phyloP scores from a whole-genome alignment of 108 stramenopile genomes.

The Ochromonas danica region DNA sequence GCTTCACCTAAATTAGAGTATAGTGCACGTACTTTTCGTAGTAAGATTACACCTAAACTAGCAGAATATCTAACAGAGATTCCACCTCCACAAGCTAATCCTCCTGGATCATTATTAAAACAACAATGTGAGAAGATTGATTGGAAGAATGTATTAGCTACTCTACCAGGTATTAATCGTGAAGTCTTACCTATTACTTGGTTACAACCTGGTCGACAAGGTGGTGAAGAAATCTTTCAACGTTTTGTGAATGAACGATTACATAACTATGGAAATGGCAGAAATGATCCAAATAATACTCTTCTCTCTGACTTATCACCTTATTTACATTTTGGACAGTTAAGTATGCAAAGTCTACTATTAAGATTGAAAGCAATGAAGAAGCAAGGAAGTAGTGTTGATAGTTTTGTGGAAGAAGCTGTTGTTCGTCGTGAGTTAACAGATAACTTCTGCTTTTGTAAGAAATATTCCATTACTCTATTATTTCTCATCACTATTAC shows the following conservation, averaged over 20 bases:
- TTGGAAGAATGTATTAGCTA: conserved; percentile 32
- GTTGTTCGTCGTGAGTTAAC: conserved; percentile 88
- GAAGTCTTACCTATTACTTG: conserved; percentile 57
- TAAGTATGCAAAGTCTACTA: conserved; percentile 75
- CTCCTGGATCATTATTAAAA: background rate
- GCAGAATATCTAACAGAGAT: conserved; percentile 68
- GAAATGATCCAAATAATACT: conserved; percentile 86
- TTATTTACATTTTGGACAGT: conserved; percentile 77
- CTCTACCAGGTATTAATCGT: conserved; percentile 47
- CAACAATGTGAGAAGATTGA: background rate
- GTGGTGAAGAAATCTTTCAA: conserved; percentile 67
- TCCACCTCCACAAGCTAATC: conserved; percentile 45
- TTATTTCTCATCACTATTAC: background rate
- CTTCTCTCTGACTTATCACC: conserved; percentile 79
- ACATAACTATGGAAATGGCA: conserved; percentile 68
- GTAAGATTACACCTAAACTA: conserved; percentile 79
- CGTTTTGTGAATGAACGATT: conserved; percentile 64
- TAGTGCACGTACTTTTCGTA: conserved; percentile 88
- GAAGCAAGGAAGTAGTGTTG: conserved; percentile 58
- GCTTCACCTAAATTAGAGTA: conserved; percentile 84
- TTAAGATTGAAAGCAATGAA: conserved; percentile 64
- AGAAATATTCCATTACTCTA: conserved; percentile 20
- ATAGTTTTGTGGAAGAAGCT: conserved; percentile 86
- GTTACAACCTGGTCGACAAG: conserved; percentile 67
- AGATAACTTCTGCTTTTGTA: conserved; percentile 94